phyloP scores from a whole-genome alignment of 1,139 yeast species.

The Candida glucosophila region DNA sequence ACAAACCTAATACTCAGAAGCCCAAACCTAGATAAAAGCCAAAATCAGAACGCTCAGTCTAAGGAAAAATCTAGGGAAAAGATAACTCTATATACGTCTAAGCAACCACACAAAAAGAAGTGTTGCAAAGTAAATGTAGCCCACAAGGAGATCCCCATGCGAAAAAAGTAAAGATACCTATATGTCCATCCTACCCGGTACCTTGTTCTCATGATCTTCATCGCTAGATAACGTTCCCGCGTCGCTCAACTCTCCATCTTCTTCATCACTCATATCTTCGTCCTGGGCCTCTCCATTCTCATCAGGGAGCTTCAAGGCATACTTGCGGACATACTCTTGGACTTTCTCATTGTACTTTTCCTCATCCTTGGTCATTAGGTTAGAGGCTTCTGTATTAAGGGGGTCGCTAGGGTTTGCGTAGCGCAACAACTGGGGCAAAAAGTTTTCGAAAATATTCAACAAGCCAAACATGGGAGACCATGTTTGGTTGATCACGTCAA shows the following conservation, averaged over 20 bases:
- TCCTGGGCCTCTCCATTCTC: conserved; percentile 34
- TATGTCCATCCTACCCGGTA: too few relatives aligned
- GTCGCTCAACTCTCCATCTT: conserved; percentile 39
- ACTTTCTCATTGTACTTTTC: conserved; percentile 62
- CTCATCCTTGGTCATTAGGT: conserved; percentile 67
- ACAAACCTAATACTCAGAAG: too few relatives aligned
- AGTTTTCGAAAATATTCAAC: conserved; percentile 83
- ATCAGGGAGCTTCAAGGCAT: conserved; percentile 45
- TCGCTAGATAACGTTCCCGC: conserved; percentile 43
- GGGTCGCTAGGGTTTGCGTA: conserved; percentile 97
- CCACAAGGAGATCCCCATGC: too few relatives aligned
- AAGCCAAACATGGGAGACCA: conserved; percentile 98
- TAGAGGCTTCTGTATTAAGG: conserved; percentile 84
- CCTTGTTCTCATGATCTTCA: conserved; percentile 29
- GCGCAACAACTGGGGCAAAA: conserved; percentile 82
- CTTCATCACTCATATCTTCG: conserved; percentile 32
- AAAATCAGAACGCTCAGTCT: too few relatives aligned
- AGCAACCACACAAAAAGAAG: too few relatives aligned
- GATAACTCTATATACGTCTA: too few relatives aligned
- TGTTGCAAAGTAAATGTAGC: too few relatives aligned
- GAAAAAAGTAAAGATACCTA: too few relatives aligned
- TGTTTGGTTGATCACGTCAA: conserved; percentile 94
- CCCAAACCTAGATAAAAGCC: too few relatives aligned
- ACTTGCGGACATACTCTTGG: conserved; percentile 61
- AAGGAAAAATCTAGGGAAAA: too few relatives aligned